phyloP scores from a whole-genome alignment of 2,329 filamentous ascomycete species.

The Calonectria pseudoturangicola region DNA sequence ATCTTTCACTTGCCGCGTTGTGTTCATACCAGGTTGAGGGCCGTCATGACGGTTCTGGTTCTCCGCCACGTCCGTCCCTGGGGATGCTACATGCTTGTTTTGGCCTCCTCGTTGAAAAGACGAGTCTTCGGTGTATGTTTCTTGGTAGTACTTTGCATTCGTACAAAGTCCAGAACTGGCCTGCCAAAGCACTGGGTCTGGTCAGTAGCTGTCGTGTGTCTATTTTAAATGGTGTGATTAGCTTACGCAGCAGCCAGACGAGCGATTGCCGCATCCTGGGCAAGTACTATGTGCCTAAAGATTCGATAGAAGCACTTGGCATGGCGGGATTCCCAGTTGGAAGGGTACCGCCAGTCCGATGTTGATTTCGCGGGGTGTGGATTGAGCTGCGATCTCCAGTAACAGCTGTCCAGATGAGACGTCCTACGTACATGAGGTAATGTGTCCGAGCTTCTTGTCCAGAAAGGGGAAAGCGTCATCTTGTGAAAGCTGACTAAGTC shows the following conservation, averaged over 20 bases:
- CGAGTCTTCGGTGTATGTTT: slow-evolving; percentile 55
- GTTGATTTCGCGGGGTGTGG: slow-evolving; percentile 49
- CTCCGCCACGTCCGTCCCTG: slow-evolving; percentile 56
- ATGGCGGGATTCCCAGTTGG: slow-evolving; percentile 52
- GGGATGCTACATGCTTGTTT: slow-evolving; percentile 58
- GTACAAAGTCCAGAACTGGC: slow-evolving; percentile 60
- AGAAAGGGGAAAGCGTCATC: slow-evolving; percentile 36
- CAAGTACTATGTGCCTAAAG: slow-evolving; percentile 59
- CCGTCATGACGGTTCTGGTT: slow-evolving; percentile 53
- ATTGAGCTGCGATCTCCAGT: slow-evolving; percentile 39
- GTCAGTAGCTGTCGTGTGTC: slow-evolving; percentile 54
- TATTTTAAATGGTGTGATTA: slow-evolving; percentile 20
- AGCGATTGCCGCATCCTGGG: slow-evolving; percentile 64
- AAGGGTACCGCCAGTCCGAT: slow-evolving; percentile 41
- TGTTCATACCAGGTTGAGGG: slow-evolving; percentile 62
- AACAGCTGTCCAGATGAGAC: slow-evolving; percentile 57
- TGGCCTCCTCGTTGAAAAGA: slow-evolving; percentile 52
- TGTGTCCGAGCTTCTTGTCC: slow-evolving; percentile 38
- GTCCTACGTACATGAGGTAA: slow-evolving; percentile 55
- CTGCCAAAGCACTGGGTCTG: slow-evolving; percentile 68
- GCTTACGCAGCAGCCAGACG: slow-evolving; percentile 65
- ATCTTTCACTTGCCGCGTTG: slow-evolving; percentile 8
- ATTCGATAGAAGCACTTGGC: slow-evolving; percentile 50
- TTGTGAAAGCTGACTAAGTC: slow-evolving; percentile 34
- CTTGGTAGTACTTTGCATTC: slow-evolving; percentile 62